phyloP scores from a whole-genome alignment of 1,139 yeast species.

The Geotrichum siamense region DNA sequence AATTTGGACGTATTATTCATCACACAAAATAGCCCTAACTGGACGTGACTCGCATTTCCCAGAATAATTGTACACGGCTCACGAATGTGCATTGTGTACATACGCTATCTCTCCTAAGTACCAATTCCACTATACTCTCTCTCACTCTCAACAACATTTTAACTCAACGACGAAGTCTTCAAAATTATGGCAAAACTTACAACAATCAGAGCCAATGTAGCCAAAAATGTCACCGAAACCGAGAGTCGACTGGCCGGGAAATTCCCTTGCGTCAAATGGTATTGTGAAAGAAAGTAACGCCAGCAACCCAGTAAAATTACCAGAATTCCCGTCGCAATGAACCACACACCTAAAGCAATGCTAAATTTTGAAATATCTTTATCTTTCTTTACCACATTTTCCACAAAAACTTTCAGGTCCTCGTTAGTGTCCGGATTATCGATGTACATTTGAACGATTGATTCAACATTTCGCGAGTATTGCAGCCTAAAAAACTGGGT shows the following conservation, averaged over 20 bases:
- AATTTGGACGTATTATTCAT: no score
- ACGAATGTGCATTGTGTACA: no score
- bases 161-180: slow-evolving; percentile 4
- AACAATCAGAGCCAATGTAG: slow-evolving; percentile 29
- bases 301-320: slow-evolving; percentile 39
- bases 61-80: no score
- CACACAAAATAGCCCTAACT: no score
- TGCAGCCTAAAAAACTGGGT: slow-evolving; percentile 45
- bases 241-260: slow-evolving; percentile 46
- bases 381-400: slow-evolving; percentile 8
- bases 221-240: slow-evolving; percentile 33
- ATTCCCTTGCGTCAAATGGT: slow-evolving; percentile 38
- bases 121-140: no score
- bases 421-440: slow-evolving; percentile 12
- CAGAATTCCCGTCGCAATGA: slow-evolving; percentile 39
- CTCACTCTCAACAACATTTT: no score
- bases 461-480: slow-evolving; percentile 17
- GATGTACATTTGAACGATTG: slow-evolving; percentile 6
- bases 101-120: no score
- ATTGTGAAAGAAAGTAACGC: slow-evolving; percentile 44
- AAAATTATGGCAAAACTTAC: slow-evolving; percentile 14
- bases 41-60: no score
- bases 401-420: slow-evolving; percentile 9
- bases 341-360: slow-evolving; percentile 33
- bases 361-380: slow-evolving; percentile 20